Evolutionary conservation across 179 eudicot species (phyloP).

Genomic region (Carnegiea gigantea): DNA sequence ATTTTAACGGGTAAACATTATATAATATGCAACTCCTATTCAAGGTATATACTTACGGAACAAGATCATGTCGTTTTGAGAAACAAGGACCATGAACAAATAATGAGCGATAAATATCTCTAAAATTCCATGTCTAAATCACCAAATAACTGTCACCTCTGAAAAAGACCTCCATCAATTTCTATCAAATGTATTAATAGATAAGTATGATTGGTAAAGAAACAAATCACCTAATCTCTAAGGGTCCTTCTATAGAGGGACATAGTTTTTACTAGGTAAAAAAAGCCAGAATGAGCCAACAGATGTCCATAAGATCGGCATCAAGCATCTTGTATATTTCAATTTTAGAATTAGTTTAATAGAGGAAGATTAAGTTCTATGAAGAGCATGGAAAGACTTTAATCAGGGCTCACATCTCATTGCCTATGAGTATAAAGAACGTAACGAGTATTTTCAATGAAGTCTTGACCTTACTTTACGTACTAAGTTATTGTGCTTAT

Average conservation of each 20-base stretch:
- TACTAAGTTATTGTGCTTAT: no score
- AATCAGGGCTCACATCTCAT: no score
- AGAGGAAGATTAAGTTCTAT: no score
- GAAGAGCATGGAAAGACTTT: no score
- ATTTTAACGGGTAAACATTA: no score
- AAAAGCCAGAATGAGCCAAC: conserved; percentile 68
- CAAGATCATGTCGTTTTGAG: background rate
- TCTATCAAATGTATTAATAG: background rate
- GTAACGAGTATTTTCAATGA: no score
- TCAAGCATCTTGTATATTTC: no score
- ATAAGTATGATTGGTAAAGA: background rate
- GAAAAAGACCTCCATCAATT: background rate
- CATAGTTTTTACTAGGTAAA: conserved; percentile 69
- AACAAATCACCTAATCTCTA: conserved; percentile 89
- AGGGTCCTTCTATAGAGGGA: conserved; percentile 90
- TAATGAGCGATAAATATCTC: background rate
- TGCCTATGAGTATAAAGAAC: no score
- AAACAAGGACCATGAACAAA: background rate
- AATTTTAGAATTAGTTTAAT: no score
- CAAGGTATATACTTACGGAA: background rate
- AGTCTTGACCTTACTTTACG: no score
- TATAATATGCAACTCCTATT: no score
- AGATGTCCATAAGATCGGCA: no score
- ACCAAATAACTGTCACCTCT: background rate
- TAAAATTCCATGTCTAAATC: background rate